Evolutionary conservation across 2,329 filamentous ascomycete species (phyloP), one percentile per base, ranked within the genome.

Genomic region (Byssothecium circinans): DNA sequence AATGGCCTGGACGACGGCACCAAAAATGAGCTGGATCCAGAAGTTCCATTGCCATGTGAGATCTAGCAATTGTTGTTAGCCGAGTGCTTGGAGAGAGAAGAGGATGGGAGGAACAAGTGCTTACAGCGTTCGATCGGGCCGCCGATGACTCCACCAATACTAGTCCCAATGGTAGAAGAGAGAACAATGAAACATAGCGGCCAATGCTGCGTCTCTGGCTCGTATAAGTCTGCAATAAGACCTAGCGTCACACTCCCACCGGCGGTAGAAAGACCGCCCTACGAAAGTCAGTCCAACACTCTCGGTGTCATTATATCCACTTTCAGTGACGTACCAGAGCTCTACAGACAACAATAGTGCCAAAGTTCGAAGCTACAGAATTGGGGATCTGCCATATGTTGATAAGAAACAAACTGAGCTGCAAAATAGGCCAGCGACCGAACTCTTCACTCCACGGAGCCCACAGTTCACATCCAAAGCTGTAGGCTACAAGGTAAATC

Each of bases 391-490:
- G 19, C 81, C 81, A 89, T 66, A 2, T 82, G 60, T 92, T 92
- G 70, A 90, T 86, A 7, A 91, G 73, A 52, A 85, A 78, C 39
- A 91, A 73, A 15, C 83, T 87, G 8, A 78, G 68, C 74, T 91
- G 88, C 20, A 91, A 77, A 43, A 91, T 80, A 1, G 83, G 83
- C 74, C 83, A 86, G 38, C 88, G 83, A 15, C 88, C 89, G 50
- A 91, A 77, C 60, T 94, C 89, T 65, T 94, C 89, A 35, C 82
- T 87, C 87, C 88, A 79, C 56, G 18, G 89, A 0, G 89, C 89
- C 89, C 89, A 94, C 0, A 91, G 78, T 68, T 94, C 89, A 66
- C 89, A 94, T 23, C 89, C 89, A 64, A 94, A 91, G 34, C 88
- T 88, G 66, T 94, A 94, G 4, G 85, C 69, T 39, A 94, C 78